These are phyloP conservation scores for Metarhizium sp. DNA, from an alignment of 2,329 filamentous ascomycete genomes.

Conservation along the genomic window DNA sequence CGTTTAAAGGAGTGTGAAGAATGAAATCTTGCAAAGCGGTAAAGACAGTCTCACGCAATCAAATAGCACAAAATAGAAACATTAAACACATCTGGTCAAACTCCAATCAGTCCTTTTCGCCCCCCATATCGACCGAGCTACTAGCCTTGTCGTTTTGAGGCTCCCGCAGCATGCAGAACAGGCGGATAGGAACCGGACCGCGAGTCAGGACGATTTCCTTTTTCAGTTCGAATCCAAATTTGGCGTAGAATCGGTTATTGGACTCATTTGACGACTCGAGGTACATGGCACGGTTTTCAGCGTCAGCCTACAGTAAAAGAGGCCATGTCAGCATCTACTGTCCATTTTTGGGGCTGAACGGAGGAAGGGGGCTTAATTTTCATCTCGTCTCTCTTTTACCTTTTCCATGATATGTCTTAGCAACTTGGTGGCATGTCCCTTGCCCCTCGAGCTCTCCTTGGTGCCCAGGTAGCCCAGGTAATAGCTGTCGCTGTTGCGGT, in stretches of 20 bases:
- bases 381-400: slow-evolving; percentile 27
- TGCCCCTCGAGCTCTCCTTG: slow-evolving; percentile 57
- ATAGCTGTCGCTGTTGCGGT: slow-evolving; percentile 59
- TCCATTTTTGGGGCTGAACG: neutral
- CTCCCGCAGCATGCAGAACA: slow-evolving; percentile 79
- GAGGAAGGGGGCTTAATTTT: no score
- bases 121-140: neutral
- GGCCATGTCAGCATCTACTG: neutral
- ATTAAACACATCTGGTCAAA: slow-evolving; percentile 8
- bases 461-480: slow-evolving; percentile 81
- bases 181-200: slow-evolving; percentile 46
- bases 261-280: slow-evolving; percentile 64
- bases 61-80: neutral
- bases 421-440: slow-evolving; percentile 63
- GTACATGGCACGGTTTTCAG: slow-evolving; percentile 59
- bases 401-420: slow-evolving; percentile 58
- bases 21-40: no score
- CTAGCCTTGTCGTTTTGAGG: slow-evolving; percentile 32
- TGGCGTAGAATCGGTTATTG: slow-evolving; percentile 65
- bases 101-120: slow-evolving; percentile 2
- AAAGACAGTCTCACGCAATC: no score
- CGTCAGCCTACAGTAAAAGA: slow-evolving; percentile 48
- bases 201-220: slow-evolving; percentile 54
- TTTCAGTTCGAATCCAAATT: slow-evolving; percentile 62
- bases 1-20: no score